Conservation (phyloP, 2,329 filamentous ascomycete genomes). For the Nakataea oryzae region DNA sequence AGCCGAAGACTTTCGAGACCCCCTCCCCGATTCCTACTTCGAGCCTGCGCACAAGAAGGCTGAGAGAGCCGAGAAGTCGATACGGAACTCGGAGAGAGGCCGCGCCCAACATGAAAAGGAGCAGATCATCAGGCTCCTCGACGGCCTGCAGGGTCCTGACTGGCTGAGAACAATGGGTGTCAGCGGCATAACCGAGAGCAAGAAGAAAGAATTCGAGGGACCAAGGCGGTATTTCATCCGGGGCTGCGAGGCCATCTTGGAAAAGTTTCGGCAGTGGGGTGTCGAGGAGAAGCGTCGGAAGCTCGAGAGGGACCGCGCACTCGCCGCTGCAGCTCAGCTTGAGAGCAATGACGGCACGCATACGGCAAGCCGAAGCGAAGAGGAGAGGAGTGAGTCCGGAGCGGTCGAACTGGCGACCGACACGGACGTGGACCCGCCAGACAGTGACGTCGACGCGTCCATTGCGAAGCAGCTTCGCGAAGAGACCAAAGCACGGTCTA, state of each 20-base stretch:
- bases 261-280: conserved; percentile 83
- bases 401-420: neutral
- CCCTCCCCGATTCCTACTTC: conserved; percentile 44
- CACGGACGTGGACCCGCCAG: conserved; percentile 40
- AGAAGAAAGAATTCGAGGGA: conserved; percentile 77
- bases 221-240: conserved; percentile 77
- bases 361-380: conserved; percentile 4
- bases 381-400: conserved; percentile 9
- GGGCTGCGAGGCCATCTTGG: conserved; percentile 70
- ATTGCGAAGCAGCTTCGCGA: conserved; percentile 66
- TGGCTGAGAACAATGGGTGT: conserved; percentile 92
- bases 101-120: conserved; percentile 58
- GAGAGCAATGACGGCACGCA: conserved; percentile 5
- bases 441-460: conserved; percentile 60
- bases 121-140: conserved; percentile 56
- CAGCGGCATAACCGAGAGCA: conserved; percentile 71
- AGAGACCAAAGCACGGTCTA: conserved; percentile 51
- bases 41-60: conserved; percentile 45
- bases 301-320: conserved; percentile 59
- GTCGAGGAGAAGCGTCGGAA: conserved; percentile 81
- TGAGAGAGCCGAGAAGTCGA: conserved; percentile 49
- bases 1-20: conserved; percentile 33
- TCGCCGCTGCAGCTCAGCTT: conserved; percentile 24
- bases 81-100: conserved; percentile 53
- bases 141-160: conserved; percentile 80